Base-by-base conservation (phyloP, 2,329 filamentous ascomycete species). In the Saccharata proteae region DNA sequence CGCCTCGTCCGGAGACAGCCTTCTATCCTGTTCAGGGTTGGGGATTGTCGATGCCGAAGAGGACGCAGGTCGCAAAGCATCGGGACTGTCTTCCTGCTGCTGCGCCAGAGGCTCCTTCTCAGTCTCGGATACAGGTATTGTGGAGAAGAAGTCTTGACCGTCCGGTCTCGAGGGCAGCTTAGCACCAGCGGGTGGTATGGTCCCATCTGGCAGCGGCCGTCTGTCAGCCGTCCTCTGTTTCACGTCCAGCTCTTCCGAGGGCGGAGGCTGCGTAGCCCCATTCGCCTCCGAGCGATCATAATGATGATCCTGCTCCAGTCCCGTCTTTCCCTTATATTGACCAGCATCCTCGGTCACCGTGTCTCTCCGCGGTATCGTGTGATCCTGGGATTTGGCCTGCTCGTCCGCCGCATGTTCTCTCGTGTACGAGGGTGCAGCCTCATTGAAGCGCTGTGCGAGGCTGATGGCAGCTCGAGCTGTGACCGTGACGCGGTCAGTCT, bases 381-480 rank as follows among this genome's bases (percentile, higher is more conserved):
- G 44, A 39, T 43, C 39, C 16, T 39, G 43, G 30, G 36, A 38
- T 23, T 35, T 38, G 29, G 42, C 32, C 20, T 43, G 40, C 35
- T 39, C 43, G 25, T 40, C 40, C n/a, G 43, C 39, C 7, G 45
- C 39, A 12, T 41, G 38, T 30, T 39, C 44, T 13, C 45, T 46
- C 8, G 40, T 38, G 30, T 55, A 54, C 13, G 47, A 34, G 2
- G 59, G 59, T 7, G 47, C 46, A 16, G 53, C 46, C 43, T 74
- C 72, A 41, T 69, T 67, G 46, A 77, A 63, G 30, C 71, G 62
- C 39, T 65, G 63, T 10, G 67, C 67, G 30, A 79, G 59, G 30
- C 68, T 67, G 20, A 70, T 63, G 13, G 73, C 74, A 24, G 75
- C 74, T 42, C 69, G 64, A 21, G 67, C 64, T 12, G 73, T 77